These are phyloP conservation scores for Sporobolus alterniflorus DNA, from an alignment of 202 grass and related monocot genomes.

Conservation along the genomic window DNA sequence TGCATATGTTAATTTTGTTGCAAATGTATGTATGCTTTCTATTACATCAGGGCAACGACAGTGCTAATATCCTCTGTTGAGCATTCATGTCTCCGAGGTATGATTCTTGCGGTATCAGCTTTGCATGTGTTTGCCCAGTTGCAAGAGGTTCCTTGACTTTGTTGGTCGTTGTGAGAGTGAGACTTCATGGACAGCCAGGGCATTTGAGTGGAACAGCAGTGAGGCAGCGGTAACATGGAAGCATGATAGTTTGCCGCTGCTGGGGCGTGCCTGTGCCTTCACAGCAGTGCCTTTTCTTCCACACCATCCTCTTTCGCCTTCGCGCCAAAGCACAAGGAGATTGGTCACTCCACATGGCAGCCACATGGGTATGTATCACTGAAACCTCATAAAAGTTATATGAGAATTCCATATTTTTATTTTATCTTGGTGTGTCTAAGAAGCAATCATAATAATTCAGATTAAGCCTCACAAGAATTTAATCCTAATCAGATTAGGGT, in stretches of 20 bases:
- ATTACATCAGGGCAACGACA: background rate
- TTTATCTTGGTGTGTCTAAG: too few species aligned
- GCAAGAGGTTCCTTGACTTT: constrained; percentile 45
- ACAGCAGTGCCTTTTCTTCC: constrained; percentile 20
- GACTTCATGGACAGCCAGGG: constrained; percentile 7
- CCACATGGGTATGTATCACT: constrained; percentile 37
- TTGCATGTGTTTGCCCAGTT: constrained; percentile 40
- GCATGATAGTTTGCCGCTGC: constrained; percentile 37
- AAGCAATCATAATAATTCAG: too few species aligned
- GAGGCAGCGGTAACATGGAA: constrained; percentile 50
- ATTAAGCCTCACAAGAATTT: too few species aligned
- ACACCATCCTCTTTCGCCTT: constrained; percentile 14
- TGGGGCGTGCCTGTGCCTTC: background rate
- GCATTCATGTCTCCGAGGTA: background rate
- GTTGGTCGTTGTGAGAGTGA: constrained; percentile 8
- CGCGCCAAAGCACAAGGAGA: background rate
- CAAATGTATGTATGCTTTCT: background rate
- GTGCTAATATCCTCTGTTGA: background rate
- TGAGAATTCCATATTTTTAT: background rate
- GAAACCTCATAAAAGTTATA: background rate
- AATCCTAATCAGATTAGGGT: too few species aligned
- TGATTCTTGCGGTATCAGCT: constrained; percentile 23
- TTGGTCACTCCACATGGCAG: constrained; percentile 36
- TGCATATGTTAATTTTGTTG: background rate
- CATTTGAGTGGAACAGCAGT: constrained; percentile 40